Evolutionary conservation across 2,329 filamentous ascomycete species (phyloP).

Genomic region (Xylaria sp.): DNA sequence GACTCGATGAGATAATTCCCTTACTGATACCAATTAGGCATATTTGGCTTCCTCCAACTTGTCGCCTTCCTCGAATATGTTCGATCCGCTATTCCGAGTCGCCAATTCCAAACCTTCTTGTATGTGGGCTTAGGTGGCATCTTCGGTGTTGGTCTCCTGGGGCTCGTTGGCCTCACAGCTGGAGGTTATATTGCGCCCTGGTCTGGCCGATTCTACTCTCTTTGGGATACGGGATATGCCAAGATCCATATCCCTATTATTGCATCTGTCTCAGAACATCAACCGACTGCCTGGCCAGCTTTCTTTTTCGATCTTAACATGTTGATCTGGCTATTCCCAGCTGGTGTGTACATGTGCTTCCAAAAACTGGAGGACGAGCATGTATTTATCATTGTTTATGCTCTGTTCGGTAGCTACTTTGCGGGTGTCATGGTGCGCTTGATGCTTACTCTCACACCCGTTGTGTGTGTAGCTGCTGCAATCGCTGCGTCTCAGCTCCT

Average conservation of each 20-base stretch:
- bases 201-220: constrained; percentile 98
- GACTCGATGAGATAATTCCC: neutral
- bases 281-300: constrained; percentile 97
- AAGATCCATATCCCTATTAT: constrained; percentile 99
- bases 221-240: constrained; percentile 98
- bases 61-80: constrained; percentile 93
- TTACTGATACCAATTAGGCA: constrained; percentile 63
- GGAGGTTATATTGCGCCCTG: constrained; percentile 95
- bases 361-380: constrained; percentile 93
- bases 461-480: constrained; percentile 94
- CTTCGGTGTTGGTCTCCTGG: constrained; percentile 77
- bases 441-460: constrained; percentile 96
- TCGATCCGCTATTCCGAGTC: constrained; percentile 85
- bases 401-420: constrained; percentile 97
- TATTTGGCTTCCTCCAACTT: constrained; percentile 95
- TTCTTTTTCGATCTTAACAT: constrained; percentile 99
- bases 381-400: constrained; percentile 96
- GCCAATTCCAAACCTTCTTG: constrained; percentile 93
- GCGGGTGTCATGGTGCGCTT: constrained; percentile 99
- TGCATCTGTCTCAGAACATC: constrained; percentile 98
- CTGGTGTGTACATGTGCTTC: constrained; percentile 98
- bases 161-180: constrained; percentile 86
- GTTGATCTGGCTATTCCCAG: constrained; percentile 98
- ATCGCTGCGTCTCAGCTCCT: constrained; percentile 88
- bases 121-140: constrained; percentile 78